Conservation (phyloP, 192 early-diverging fungal species). For the Helicostylum pulchrum region DNA sequence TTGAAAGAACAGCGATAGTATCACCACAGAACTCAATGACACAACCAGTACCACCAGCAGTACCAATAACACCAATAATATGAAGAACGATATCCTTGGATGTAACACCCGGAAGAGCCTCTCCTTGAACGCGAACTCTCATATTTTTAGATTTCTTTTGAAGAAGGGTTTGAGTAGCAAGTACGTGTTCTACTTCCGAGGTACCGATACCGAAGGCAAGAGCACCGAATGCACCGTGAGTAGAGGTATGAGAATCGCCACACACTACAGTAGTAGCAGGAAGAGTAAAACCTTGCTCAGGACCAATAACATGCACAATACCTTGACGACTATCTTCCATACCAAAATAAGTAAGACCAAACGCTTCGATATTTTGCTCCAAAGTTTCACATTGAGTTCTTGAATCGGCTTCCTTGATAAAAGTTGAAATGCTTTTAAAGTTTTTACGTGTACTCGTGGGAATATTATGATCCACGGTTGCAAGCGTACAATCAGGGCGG, state of each 20-base stretch:
- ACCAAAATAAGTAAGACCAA: slow-evolving; percentile 66
- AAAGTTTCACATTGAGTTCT: slow-evolving; percentile 60
- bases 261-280: slow-evolving; percentile 71
- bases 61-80: slow-evolving; percentile 68
- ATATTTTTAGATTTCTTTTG: slow-evolving; percentile 72
- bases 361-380: slow-evolving; percentile 59
- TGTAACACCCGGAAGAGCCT: slow-evolving; percentile 48
- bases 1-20: slow-evolving; percentile 52
- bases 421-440: slow-evolving; percentile 55
- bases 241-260: slow-evolving; percentile 72
- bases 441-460: slow-evolving; percentile 47
- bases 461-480: slow-evolving; percentile 76
- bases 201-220: slow-evolving; percentile 74
- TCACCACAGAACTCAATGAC: slow-evolving; percentile 68
- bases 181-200: slow-evolving; percentile 72
- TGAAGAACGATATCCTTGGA: slow-evolving; percentile 68
- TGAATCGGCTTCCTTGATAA: slow-evolving; percentile 61
- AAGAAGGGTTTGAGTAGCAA: slow-evolving; percentile 67
- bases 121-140: slow-evolving; percentile 54
- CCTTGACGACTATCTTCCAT: slow-evolving; percentile 67
- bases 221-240: slow-evolving; percentile 73
- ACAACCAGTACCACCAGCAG: slow-evolving; percentile 66
- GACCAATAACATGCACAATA: slow-evolving; percentile 72
- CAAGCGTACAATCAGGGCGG: slow-evolving; percentile 60
- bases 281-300: slow-evolving; percentile 72